Conservation (phyloP, 2,329 filamentous ascomycete genomes). For the Colletotrichum liriopes region DNA sequence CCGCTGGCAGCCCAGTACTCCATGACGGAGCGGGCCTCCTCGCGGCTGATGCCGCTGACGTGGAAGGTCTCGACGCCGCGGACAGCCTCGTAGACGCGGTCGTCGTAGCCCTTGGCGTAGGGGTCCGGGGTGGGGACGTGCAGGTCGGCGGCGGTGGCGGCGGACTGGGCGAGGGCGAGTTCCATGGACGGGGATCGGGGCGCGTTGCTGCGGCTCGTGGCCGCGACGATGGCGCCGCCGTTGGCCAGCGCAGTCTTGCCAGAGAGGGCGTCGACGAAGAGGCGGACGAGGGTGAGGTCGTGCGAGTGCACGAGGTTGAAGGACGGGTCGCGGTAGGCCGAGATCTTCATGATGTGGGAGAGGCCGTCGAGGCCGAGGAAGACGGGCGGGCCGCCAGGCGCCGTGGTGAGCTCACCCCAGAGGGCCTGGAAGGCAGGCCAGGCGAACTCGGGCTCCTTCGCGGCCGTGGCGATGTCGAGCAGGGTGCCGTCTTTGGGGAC, state of each 20-base stretch:
- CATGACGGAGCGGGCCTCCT: constrained; percentile 84
- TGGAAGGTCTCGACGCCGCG: constrained; percentile 67
- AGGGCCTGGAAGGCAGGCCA: constrained; percentile 87
- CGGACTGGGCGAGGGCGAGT: constrained; percentile 74
- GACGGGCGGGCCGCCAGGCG: constrained; percentile 70
- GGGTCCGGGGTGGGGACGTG: constrained; percentile 64
- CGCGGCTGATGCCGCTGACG: constrained; percentile 78
- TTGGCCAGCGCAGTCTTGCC: constrained; percentile 73
- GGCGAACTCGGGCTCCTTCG: constrained; percentile 82
- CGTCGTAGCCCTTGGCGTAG: constrained; percentile 71
- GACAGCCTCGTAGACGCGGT: constrained; percentile 68
- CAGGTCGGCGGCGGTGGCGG: constrained; percentile 58
- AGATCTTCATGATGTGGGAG: constrained; percentile 84
- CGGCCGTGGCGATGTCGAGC: constrained; percentile 77
- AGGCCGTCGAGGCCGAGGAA: constrained; percentile 86
- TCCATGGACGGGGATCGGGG: constrained; percentile 77
- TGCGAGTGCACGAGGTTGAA: constrained; percentile 87
- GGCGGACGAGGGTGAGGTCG: constrained; percentile 82
- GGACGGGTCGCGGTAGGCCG: constrained; percentile 80
- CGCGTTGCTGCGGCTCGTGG: constrained; percentile 81
- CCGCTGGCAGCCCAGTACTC: constrained; percentile 96
- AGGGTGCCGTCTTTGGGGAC: constrained; percentile 76
- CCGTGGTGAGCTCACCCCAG: constrained; percentile 80
- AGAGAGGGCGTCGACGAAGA: constrained; percentile 81
- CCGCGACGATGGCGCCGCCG: constrained; percentile 84